Percentiles rank a stretch among this genome's conserved stretches.
phyloP scores from a whole-genome alignment of 2,329 filamentous ascomycete species.

The Diaporthe ilicicola region DNA sequence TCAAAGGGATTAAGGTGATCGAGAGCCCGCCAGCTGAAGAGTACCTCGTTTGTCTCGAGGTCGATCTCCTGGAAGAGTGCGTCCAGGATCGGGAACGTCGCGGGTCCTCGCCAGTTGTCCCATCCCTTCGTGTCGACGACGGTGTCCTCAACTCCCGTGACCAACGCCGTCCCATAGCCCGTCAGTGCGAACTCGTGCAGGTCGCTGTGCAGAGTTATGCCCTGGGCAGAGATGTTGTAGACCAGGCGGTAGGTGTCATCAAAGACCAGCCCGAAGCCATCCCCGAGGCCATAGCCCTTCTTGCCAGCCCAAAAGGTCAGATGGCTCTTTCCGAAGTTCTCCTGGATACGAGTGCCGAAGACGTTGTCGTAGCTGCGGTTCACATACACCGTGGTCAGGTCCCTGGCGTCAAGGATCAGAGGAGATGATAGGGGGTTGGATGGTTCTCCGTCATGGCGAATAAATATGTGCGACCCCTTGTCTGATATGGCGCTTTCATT shows the following conservation, averaged over 20 bases:
- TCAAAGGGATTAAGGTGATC: slow-evolving; percentile 38
- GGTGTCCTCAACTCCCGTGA: slow-evolving; percentile 45
- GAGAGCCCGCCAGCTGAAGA: slow-evolving; percentile 58
- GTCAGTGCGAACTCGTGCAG: slow-evolving; percentile 52
- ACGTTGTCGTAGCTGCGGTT: slow-evolving; percentile 36
- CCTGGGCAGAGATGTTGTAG: slow-evolving; percentile 32
- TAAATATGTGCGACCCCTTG: slow-evolving; percentile 36
- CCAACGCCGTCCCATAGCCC: slow-evolving; percentile 48
- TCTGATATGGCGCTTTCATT: slow-evolving; percentile 34
- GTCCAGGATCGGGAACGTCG: slow-evolving; percentile 39
- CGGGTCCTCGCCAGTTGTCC: slow-evolving; percentile 28
- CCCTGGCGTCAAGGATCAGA: slow-evolving; percentile 34
- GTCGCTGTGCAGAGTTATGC: slow-evolving; percentile 30
- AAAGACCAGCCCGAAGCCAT: slow-evolving; percentile 36
- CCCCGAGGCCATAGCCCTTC: slow-evolving; percentile 32
- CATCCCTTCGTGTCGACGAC: slow-evolving; percentile 39
- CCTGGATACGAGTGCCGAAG: slow-evolving; percentile 36
- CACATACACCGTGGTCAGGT: slow-evolving; percentile 36
- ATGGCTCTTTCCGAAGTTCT: slow-evolving; percentile 34
- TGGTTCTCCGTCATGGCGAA: slow-evolving; percentile 35
- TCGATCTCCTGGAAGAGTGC: slow-evolving; percentile 56
- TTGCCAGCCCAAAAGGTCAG: slow-evolving; percentile 37
- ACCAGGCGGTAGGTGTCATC: slow-evolving; percentile 34
- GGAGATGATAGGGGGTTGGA: slow-evolving; percentile 29
- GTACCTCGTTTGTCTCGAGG: slow-evolving; percentile 55